Evolutionary conservation across 1,284 basidiomycete species (phyloP).

Genomic region (Microbotryum violaceum): DNA sequence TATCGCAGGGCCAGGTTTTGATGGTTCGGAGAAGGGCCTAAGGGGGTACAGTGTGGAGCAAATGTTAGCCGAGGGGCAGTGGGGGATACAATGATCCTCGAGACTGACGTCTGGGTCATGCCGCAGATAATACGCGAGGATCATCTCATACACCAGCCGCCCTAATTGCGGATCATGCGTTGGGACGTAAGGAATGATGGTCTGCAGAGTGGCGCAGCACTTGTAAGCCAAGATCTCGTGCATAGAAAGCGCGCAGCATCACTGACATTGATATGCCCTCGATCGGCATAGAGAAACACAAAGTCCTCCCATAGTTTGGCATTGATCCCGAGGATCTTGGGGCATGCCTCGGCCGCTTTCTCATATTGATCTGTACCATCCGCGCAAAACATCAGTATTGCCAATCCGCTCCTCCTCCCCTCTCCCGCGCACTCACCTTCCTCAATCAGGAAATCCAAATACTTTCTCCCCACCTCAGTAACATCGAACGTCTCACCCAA

Average conservation of each 20-base stretch:
- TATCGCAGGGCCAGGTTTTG: constrained; percentile 78
- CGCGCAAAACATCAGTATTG: neutral
- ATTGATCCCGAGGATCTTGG: constrained; percentile 76
- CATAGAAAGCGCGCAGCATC: too few relatives aligned
- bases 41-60: neutral
- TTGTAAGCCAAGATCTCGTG: too few relatives aligned
- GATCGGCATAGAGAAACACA: constrained; percentile 85
- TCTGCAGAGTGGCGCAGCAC: constrained; percentile 43
- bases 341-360: constrained; percentile 76
- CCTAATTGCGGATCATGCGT: constrained; percentile 71
- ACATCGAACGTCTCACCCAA: constrained; percentile 49
- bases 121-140: constrained; percentile 75
- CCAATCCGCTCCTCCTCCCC: neutral
- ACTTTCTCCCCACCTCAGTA: constrained; percentile 69
- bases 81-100: neutral
- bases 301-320: constrained; percentile 83
- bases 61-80: neutral
- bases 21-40: constrained; percentile 71
- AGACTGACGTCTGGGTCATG: constrained; percentile 63
- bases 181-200: constrained; percentile 83
- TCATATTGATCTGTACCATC: constrained; percentile 57
- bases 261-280: constrained; percentile 60
- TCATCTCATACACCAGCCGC: constrained; percentile 87
- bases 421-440: constrained; percentile 51
- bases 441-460: constrained; percentile 68